Conservation (phyloP, 2,329 filamentous ascomycete genomes). For the Xylaria sp. region DNA sequence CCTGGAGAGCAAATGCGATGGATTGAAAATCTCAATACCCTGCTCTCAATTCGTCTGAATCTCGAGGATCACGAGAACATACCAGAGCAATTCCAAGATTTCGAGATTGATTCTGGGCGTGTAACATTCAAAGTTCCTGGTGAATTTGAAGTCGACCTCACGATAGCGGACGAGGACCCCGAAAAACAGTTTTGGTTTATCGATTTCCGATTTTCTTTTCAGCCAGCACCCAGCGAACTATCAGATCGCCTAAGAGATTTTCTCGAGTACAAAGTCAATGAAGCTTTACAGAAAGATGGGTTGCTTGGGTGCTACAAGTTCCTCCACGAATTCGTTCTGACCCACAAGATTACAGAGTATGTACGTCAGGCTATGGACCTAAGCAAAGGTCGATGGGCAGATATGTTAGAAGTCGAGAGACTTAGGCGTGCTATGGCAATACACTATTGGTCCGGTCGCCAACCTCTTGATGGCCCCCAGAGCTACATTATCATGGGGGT, state of each 20-base stretch:
- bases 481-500: constrained; percentile 93
- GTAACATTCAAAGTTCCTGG: constrained; percentile 85
- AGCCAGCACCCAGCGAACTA: constrained; percentile 70
- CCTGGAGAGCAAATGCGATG: constrained; percentile 77
- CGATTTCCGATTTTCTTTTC: constrained; percentile 86
- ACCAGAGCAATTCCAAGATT: constrained; percentile 80
- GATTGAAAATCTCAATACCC: constrained; percentile 83
- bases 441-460: constrained; percentile 86
- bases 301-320: constrained; percentile 84
- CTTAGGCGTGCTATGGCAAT: constrained; percentile 84
- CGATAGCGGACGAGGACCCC: constrained; percentile 86
- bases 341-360: constrained; percentile 87
- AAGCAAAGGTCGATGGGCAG: constrained; percentile 77
- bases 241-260: constrained; percentile 71
- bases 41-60: constrained; percentile 84
- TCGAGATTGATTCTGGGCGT: constrained; percentile 83
- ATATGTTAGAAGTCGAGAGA: constrained; percentile 79
- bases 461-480: constrained; percentile 68
- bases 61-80: constrained; percentile 81
- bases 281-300: constrained; percentile 74
- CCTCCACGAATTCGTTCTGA: constrained; percentile 87
- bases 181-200: constrained; percentile 92
- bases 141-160: constrained; percentile 94
- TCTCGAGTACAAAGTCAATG: constrained; percentile 78
- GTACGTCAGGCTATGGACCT: constrained; percentile 80